phyloP scores from a whole-genome alignment of 176 grass and related monocot species.

The Aegilops speltoides region DNA sequence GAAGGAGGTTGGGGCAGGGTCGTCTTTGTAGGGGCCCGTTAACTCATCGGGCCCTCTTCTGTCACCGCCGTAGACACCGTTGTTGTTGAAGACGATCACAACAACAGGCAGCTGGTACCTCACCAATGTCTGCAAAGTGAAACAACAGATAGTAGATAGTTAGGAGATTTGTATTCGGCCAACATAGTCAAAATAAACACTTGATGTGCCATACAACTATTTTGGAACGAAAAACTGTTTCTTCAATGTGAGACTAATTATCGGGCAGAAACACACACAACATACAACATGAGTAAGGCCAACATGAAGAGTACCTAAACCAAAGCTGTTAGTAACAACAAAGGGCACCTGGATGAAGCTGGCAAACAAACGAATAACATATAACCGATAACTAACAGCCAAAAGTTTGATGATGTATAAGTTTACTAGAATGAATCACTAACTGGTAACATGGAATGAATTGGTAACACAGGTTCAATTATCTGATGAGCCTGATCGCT shows the following conservation, averaged over 20 bases:
- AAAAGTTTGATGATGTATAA: not conserved
- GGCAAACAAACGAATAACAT: not conserved
- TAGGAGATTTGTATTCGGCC: not conserved
- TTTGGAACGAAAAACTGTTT: not conserved
- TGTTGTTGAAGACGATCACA: conserved; percentile 92
- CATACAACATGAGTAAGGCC: not conserved
- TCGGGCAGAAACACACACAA: not conserved
- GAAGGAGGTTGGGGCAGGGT: conserved; percentile 94
- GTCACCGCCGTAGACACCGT: conserved; percentile 91
- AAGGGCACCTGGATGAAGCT: not conserved
- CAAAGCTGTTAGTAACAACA: not conserved
- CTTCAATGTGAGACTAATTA: not conserved
- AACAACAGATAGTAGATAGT: not conserved
- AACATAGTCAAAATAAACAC: not conserved
- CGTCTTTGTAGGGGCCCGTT: conserved; percentile 79
- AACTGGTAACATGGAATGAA: not conserved
- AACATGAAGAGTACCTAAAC: not conserved
- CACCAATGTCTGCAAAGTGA: conserved; percentile 67
- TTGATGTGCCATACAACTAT: not conserved
- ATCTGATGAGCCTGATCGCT: not conserved
- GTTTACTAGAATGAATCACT: not conserved
- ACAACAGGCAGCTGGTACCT: conserved; percentile 83
- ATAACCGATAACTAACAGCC: not conserved
- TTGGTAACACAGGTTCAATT: not conserved
- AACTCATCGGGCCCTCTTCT: conserved; percentile 79